Evolutionary conservation across 352 stramenopile genomes (phyloP).

Genomic region (Phytophthora cactorum): DNA sequence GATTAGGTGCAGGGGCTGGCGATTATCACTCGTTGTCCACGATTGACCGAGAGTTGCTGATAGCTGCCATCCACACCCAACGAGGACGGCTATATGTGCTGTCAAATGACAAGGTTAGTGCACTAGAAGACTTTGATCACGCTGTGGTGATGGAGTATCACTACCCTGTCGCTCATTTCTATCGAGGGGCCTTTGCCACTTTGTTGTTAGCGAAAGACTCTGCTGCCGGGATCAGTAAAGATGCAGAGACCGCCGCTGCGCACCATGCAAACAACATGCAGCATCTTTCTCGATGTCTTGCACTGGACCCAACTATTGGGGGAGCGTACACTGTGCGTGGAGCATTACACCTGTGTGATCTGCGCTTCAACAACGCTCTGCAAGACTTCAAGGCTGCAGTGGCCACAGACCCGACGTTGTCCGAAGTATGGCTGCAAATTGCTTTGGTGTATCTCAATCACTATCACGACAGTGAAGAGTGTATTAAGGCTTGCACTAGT

Average conservation of each 20-base stretch:
- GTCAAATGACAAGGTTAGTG: constrained; percentile 53
- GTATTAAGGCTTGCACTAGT: constrained; percentile 66
- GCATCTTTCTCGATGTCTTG: constrained; percentile 69
- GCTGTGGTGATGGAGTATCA: constrained; percentile 83
- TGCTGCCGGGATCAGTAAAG: constrained; percentile 12
- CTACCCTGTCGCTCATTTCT: constrained; percentile 82
- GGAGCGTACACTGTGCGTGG: constrained; percentile 78
- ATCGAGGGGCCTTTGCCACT: constrained; percentile 69
- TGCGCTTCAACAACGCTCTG: constrained; percentile 77
- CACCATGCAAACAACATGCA: constrained; percentile 52
- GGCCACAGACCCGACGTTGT: constrained; percentile 72
- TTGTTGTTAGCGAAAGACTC: constrained; percentile 40
- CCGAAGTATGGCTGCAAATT: constrained; percentile 84
- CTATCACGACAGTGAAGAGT: constrained; percentile 77
- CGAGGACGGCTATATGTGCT: constrained; percentile 69
- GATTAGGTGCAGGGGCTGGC: constrained; percentile 15
- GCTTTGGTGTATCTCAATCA: constrained; percentile 82
- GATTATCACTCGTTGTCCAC: constrained; percentile 35
- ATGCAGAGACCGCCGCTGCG: constrained; percentile 26
- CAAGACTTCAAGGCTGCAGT: constrained; percentile 86
- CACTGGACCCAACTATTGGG: constrained; percentile 75
- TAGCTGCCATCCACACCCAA: constrained; percentile 67
- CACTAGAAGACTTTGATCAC: constrained; percentile 70
- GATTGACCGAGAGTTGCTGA: constrained; percentile 53
- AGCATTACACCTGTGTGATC: constrained; percentile 67